Conservation (phyloP, 2,329 filamentous ascomycete species). For the Onygena corvina region DNA sequence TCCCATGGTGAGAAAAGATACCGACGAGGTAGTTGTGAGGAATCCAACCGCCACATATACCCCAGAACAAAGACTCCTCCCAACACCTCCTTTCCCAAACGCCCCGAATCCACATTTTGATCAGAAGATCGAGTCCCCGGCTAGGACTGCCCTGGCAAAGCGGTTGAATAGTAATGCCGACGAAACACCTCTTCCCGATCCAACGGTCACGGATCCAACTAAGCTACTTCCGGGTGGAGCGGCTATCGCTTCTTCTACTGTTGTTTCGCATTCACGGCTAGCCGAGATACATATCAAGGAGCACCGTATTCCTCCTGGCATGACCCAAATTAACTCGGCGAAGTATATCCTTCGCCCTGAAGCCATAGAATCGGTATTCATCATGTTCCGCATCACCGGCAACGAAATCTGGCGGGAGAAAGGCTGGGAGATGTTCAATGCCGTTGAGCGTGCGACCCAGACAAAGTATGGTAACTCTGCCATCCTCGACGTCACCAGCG, state of each 20-base stretch:
- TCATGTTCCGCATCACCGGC: constrained; percentile 82
- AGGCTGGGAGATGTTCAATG: constrained; percentile 75
- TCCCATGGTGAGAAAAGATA: constrained; percentile 7
- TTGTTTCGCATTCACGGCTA: constrained; percentile 31
- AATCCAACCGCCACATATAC: background rate
- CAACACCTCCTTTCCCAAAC: background rate
- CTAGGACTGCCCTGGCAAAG: constrained; percentile 14
- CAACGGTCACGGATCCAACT: background rate
- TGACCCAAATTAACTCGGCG: constrained; percentile 28
- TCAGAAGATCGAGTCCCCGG: constrained; percentile 17
- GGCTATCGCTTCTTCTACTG: constrained; percentile 16
- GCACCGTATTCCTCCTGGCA: constrained; percentile 34
- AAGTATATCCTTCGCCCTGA: constrained; percentile 50
- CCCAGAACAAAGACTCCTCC: constrained; percentile 8
- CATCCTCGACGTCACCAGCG: constrained; percentile 18
- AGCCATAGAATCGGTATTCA: constrained; percentile 78
- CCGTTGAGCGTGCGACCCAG: constrained; percentile 54
- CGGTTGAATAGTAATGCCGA: background rate
- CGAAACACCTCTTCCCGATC: constrained; percentile 8
- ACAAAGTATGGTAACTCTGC: constrained; percentile 57
- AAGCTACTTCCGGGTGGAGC: constrained; percentile 6
- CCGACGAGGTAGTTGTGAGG: constrained; percentile 18
- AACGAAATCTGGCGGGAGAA: constrained; percentile 63
- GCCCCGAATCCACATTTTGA: background rate
- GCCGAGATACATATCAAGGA: constrained; percentile 30